Percentiles rank a stretch among this genome's conserved stretches.
Evolutionary conservation across 1,284 basidiomycete genomes (phyloP).

Genomic region (Tranzscheliella williamsii): DNA sequence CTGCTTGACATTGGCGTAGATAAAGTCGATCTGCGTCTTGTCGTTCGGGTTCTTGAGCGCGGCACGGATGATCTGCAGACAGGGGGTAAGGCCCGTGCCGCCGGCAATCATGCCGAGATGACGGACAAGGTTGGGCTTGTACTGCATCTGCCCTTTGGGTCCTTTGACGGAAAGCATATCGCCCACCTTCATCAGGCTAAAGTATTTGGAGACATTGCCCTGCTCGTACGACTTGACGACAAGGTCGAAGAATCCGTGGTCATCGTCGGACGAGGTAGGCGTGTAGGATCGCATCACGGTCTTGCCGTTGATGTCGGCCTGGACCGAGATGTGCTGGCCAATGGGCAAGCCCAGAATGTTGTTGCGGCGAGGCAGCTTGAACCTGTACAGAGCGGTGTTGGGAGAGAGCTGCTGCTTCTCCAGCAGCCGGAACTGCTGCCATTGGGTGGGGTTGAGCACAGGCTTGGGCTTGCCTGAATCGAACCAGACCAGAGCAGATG

Average conservation of each 20-base stretch:
- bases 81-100: constrained; percentile 86
- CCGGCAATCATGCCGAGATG: constrained; percentile 92
- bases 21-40: constrained; percentile 82
- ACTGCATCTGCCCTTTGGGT: constrained; percentile 81
- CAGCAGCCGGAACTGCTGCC: constrained; percentile 79
- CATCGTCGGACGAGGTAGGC: constrained; percentile 87
- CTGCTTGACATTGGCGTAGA: constrained; percentile 86
- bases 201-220: constrained; percentile 89
- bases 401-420: constrained; percentile 85
- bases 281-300: constrained; percentile 89
- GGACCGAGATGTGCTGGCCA: constrained; percentile 92
- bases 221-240: constrained; percentile 97
- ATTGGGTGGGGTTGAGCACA: constrained; percentile 74
- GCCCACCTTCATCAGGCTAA: constrained; percentile 69
- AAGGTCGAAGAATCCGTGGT: constrained; percentile 90
- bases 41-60: constrained; percentile 83
- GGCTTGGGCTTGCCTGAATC: constrained; percentile 62
- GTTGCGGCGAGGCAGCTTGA: constrained; percentile 73
- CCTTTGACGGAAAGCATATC: constrained; percentile 85
- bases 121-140: constrained; percentile 62
- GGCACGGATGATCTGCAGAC: constrained; percentile 82
- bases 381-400: constrained; percentile 94
- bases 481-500: constrained; percentile 46
- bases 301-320: constrained; percentile 88
- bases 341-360: constrained; percentile 88